phyloP scores from a whole-genome alignment of 2,329 filamentous ascomycete genomes.

The Cladosporium sp. region DNA sequence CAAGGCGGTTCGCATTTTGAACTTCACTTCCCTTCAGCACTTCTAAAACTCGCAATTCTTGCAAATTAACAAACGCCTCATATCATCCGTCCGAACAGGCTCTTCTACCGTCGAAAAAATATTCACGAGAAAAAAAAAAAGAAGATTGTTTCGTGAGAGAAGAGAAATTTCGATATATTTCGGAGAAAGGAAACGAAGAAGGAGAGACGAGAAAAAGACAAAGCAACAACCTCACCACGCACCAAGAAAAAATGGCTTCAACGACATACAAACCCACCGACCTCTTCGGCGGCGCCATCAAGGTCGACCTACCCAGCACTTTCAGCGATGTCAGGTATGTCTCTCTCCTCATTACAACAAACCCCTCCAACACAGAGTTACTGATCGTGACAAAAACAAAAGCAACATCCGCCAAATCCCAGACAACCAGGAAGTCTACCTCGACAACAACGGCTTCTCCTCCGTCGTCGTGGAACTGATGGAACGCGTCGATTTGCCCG shows the following conservation, averaged over 20 bases:
- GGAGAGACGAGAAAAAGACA: neutral
- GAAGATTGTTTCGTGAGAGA: too few relatives aligned
- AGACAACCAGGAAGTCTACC: slow-evolving; percentile 88
- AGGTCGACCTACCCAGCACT: slow-evolving; percentile 60
- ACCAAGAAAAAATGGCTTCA: too few relatives aligned
- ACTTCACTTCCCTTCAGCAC: too few relatives aligned
- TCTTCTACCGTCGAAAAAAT: too few relatives aligned
- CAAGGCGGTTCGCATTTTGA: too few relatives aligned
- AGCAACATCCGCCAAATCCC: slow-evolving; percentile 71
- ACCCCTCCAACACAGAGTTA: neutral
- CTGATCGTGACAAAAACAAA: neutral
- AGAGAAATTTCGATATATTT: too few relatives aligned
- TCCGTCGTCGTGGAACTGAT: slow-evolving; percentile 88
- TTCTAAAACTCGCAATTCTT: too few relatives aligned
- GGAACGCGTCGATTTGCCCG: slow-evolving; percentile 68
- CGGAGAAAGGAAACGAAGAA: too few relatives aligned
- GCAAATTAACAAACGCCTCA: too few relatives aligned
- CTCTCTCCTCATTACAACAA: neutral
- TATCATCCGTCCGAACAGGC: too few relatives aligned
- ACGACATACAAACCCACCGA: slow-evolving; percentile 49
- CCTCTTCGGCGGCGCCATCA: slow-evolving; percentile 69
- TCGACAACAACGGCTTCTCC: slow-evolving; percentile 77
- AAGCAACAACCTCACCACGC: neutral
- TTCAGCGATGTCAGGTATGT: slow-evolving; percentile 70
- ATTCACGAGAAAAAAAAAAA: too few relatives aligned